Percentiles rank a stretch among this genome's conserved stretches.
phyloP scores from a whole-genome alignment of 345 rosid genomes.

The Passiflora organensis region DNA sequence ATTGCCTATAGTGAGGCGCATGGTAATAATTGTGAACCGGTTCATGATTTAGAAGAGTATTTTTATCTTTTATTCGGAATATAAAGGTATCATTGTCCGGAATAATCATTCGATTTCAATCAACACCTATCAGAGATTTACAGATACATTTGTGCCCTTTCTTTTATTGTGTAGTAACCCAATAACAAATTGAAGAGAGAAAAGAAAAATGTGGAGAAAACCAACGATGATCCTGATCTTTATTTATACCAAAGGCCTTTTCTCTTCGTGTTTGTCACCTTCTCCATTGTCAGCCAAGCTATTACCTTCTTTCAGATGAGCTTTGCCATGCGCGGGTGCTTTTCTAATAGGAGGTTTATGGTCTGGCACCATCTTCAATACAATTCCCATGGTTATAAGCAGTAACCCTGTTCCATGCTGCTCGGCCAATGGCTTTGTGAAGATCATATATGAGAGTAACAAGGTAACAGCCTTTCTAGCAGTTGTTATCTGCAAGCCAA shows the following conservation, averaged over 20 bases:
- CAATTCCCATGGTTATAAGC: constrained; percentile 71
- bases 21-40: no score
- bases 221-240: no score
- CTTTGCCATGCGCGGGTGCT: constrained; percentile 16
- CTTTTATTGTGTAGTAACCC: no score
- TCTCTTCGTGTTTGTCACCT: constrained; percentile 42
- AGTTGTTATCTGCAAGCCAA: constrained; percentile 55
- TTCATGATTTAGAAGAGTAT: no score
- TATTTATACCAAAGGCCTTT: constrained; percentile 45
- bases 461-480: constrained; percentile 79
- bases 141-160: no score
- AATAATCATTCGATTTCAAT: no score
- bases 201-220: no score
- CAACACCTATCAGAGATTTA: no score
- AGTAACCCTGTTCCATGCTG: constrained; percentile 76
- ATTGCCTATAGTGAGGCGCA: no score
- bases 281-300: constrained; percentile 17
- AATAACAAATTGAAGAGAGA: no score
- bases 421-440: constrained; percentile 84
- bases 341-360: constrained; percentile 28
- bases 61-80: no score
- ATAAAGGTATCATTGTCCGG: no score
- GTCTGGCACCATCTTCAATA: constrained; percentile 77
- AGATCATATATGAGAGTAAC: constrained; percentile 69
- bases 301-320: constrained; percentile 17